These are phyloP conservation scores for Stagonosporopsis chrysanthemi DNA, from an alignment of 2,329 filamentous ascomycete species.

Conservation along the genomic window DNA sequence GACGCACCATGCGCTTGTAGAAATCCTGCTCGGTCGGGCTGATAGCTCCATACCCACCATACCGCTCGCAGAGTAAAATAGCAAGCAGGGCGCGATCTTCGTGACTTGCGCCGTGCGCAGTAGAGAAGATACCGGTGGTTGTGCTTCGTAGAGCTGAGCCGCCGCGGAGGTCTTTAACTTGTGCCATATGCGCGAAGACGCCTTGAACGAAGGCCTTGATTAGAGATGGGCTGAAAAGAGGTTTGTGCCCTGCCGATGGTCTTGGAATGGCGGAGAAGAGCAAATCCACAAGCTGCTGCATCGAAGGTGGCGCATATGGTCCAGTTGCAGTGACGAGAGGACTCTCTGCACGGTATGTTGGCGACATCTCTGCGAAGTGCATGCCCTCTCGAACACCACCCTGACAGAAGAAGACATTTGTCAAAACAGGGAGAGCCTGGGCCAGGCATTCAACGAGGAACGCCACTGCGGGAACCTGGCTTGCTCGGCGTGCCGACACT, in stretches of 20 bases:
- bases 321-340: conserved; percentile 71
- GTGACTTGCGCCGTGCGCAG: conserved; percentile 77
- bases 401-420: conserved; percentile 79
- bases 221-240: conserved; percentile 55
- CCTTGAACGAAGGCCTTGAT: conserved; percentile 66
- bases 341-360: conserved; percentile 66
- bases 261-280: conserved; percentile 57
- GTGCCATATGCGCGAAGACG: conserved; percentile 58
- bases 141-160: conserved; percentile 76
- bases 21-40: conserved; percentile 65
- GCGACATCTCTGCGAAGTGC: conserved; percentile 73
- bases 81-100: conserved; percentile 73
- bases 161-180: conserved; percentile 58
- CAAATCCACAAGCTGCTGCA: conserved; percentile 56
- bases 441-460: conserved; percentile 80
- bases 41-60: conserved; percentile 67
- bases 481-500: conserved; percentile 78
- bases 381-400: conserved; percentile 87
- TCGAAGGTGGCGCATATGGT: conserved; percentile 60
- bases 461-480: conserved; percentile 84
- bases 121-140: conserved; percentile 71
- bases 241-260: conserved; percentile 37
- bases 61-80: conserved; percentile 75
- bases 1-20: conserved; percentile 59
- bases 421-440: conserved; percentile 72